Percentiles rank a stretch among this genome's conserved stretches.
phyloP scores from a whole-genome alignment of 192 early-diverging fungal genomes.

The Podila horticola region DNA sequence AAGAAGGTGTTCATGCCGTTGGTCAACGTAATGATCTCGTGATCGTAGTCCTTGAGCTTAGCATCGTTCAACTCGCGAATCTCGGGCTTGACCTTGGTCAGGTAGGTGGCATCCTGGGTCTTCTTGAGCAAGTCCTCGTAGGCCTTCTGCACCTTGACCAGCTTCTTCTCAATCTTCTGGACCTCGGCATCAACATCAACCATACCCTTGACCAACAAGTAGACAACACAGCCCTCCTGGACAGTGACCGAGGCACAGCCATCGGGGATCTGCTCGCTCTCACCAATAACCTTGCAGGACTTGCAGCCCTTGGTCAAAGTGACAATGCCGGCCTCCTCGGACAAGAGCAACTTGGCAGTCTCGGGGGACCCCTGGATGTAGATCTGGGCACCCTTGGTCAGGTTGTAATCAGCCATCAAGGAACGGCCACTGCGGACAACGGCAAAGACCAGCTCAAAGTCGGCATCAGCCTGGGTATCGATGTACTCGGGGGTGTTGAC shows the following conservation, averaged over 20 bases:
- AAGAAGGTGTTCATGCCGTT: slow-evolving; percentile 77
- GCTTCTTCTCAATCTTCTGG: slow-evolving; percentile 79
- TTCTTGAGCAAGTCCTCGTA: slow-evolving; percentile 70
- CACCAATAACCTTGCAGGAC: slow-evolving; percentile 68
- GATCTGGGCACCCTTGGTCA: slow-evolving; percentile 71
- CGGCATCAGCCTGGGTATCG: slow-evolving; percentile 72
- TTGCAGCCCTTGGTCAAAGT: slow-evolving; percentile 82
- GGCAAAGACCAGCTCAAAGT: slow-evolving; percentile 83
- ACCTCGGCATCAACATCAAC: slow-evolving; percentile 90
- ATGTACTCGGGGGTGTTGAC: slow-evolving; percentile 62
- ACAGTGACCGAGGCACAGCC: slow-evolving; percentile 82
- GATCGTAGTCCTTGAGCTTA: slow-evolving; percentile 78
- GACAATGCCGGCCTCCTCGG: slow-evolving; percentile 71
- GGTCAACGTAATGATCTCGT: slow-evolving; percentile 79
- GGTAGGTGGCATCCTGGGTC: slow-evolving; percentile 74
- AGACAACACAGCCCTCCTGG: slow-evolving; percentile 75
- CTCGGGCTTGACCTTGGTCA: slow-evolving; percentile 72
- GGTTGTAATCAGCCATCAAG: slow-evolving; percentile 81
- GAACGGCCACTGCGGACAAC: slow-evolving; percentile 82
- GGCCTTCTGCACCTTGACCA: slow-evolving; percentile 72
- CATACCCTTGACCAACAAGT: slow-evolving; percentile 77
- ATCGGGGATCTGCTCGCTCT: slow-evolving; percentile 68
- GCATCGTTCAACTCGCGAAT: slow-evolving; percentile 75
- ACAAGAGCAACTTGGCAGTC: slow-evolving; percentile 57
- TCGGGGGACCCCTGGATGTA: slow-evolving; percentile 45